phyloP scores from a whole-genome alignment of 176 grass and related monocot species.

The Paspalum vaginatum region DNA sequence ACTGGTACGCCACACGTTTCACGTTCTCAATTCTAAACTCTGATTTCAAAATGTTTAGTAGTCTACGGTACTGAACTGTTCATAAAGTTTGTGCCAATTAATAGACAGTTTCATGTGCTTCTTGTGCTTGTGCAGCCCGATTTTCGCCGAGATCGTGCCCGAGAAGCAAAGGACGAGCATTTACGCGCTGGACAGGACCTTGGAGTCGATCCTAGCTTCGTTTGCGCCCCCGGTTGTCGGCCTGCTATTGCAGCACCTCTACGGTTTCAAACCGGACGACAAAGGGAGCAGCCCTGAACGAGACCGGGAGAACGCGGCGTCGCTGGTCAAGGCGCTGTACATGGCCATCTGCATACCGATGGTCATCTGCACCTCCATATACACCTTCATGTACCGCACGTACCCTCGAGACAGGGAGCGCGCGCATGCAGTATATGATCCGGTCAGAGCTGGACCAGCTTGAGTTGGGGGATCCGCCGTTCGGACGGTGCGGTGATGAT shows the following conservation, averaged over 20 bases:
- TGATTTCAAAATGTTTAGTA: not conserved
- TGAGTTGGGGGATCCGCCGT: slow-evolving; percentile 28
- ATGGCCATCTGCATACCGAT: slow-evolving; percentile 61
- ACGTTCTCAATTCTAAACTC: not conserved
- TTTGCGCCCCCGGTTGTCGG: slow-evolving; percentile 79
- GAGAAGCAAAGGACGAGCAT: slow-evolving; percentile 81
- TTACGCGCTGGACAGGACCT: slow-evolving; percentile 62
- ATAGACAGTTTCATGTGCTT: not conserved
- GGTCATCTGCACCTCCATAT: slow-evolving; percentile 62
- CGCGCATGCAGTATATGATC: slow-evolving; percentile 59
- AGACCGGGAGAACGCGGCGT: slow-evolving; percentile 72
- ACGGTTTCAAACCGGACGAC: slow-evolving; percentile 58
- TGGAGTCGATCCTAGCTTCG: slow-evolving; percentile 76
- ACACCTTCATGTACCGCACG: slow-evolving; percentile 66
- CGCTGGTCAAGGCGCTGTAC: slow-evolving; percentile 86
- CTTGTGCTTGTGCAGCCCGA: slow-evolving; percentile 52
- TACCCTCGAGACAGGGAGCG: slow-evolving; percentile 82
- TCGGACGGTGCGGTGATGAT: not conserved
- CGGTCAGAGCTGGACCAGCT: slow-evolving; percentile 60
- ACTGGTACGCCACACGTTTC: slow-evolving; percentile 32
- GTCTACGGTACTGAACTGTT: not conserved
- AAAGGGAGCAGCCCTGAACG: slow-evolving; percentile 37
- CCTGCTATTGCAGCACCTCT: slow-evolving; percentile 60
- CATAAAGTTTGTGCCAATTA: not conserved
- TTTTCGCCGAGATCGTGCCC: slow-evolving; percentile 89